Evolutionary conservation across 345 rosid genomes (phyloP).

Genomic region (Nephelium lappaceum): DNA sequence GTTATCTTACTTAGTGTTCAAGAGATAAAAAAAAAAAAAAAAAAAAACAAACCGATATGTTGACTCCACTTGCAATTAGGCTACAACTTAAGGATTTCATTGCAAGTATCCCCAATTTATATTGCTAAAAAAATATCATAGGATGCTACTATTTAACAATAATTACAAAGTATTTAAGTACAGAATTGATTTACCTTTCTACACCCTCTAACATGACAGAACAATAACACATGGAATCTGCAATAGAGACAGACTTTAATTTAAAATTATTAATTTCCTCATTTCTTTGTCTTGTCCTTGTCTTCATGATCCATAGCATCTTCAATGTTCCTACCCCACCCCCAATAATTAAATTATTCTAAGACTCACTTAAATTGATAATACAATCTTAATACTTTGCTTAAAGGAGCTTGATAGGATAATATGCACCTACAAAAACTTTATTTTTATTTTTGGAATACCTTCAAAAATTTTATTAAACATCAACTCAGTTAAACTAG

Average conservation of each 20-base stretch:
- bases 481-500: too few relatives aligned
- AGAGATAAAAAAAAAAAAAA: too few relatives aligned
- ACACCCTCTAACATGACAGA: conserved; percentile 12
- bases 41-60: too few relatives aligned
- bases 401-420: too few relatives aligned
- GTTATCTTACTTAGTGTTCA: too few relatives aligned
- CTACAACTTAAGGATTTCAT: not conserved
- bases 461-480: too few relatives aligned
- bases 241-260: conserved; percentile 17
- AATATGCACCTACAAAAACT: too few relatives aligned
- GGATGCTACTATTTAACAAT: conserved; percentile 1
- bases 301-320: conserved; percentile 21
- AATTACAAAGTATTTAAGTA: not conserved
- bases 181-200: not conserved
- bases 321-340: conserved; percentile 25
- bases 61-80: not conserved
- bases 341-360: not conserved
- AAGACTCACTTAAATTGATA: not conserved
- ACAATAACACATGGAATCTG: conserved; percentile 27
- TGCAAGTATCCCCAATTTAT: not conserved
- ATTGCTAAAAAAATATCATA: not conserved
- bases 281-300: conserved; percentile 33
- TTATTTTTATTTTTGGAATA: too few relatives aligned
- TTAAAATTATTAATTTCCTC: conserved; percentile 23
- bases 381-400: too few relatives aligned